Base-by-base conservation (phyloP, 139 green algal species). In the Helicosporidium sp. region DNA sequence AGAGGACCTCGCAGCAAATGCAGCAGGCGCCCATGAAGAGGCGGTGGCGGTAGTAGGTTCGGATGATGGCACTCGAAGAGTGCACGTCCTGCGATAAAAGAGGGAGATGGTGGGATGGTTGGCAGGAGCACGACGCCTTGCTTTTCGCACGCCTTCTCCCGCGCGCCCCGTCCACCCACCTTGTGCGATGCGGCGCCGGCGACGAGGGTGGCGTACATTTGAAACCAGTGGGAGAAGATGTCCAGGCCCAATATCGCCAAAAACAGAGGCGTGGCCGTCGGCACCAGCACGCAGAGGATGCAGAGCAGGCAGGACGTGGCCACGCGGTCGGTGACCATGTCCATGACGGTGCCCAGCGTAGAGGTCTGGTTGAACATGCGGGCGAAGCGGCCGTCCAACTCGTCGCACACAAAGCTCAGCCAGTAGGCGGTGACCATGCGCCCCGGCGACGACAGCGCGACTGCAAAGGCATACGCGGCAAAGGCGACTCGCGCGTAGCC, bases 21-120 rank as follows among this genome's bases (percentile, higher is more conserved):
- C 83, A 93, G 74, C 87, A 97, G 49, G 81, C 84, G 48, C 80
- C 87, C 87, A 95, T 96, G 67, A 96, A 95, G 7, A 92, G 45
- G 26, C 87, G 72, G 55, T 81, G 61, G 26, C 36, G 44, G 69
- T 96, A 96, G 66, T 96, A 96, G 22, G 68, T 54, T 5, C 80
- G 66, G 23, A 96, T 69, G n/a, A 95, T 55, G 56, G 54, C 76
- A 36, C 58, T 76, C 22, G 64, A 49, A 51, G 49, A 73, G 26
- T 59, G 25, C 4, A 76, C 60, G 40, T 91, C 75, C 83, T 91
- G 69, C 33, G 49, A 10, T 7, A 8, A 54, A 19, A 37, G 31
- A 10, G 31, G 31, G 13, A 37, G 31, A 37, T 10, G 31, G 31
- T 1, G 31, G 31, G 0, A 13, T 18, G 31, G 31, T 37, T 37